These are phyloP conservation scores for Pascua guehoae DNA, from an alignment of 1,284 basidiomycete genomes.

Conservation along the genomic window DNA sequence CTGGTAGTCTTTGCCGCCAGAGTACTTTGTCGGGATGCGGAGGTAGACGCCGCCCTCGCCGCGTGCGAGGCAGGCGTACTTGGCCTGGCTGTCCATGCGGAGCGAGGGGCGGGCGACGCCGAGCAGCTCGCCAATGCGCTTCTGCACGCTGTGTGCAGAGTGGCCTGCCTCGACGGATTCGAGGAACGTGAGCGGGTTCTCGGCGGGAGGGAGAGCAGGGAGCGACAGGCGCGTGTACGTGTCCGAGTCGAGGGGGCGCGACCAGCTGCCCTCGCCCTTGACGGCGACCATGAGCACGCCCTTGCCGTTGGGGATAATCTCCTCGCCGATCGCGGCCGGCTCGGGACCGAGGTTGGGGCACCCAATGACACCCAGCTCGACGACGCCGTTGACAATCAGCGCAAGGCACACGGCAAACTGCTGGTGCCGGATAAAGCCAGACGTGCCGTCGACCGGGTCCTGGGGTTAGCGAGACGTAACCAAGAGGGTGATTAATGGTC, in stretches of 20 bases:
- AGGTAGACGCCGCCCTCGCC: conserved; percentile 89
- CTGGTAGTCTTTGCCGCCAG: conserved; percentile 64
- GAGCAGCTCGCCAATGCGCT: conserved; percentile 66
- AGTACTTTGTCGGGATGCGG: conserved; percentile 70
- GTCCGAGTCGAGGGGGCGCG: conserved; percentile 47
- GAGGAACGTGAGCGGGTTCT: conserved; percentile 59
- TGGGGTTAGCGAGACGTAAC: conserved; percentile 13
- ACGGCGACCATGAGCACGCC: conserved; percentile 83
- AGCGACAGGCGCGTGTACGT: conserved; percentile 37
- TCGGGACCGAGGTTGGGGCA: conserved; percentile 86
- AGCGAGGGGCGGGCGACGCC: conserved; percentile 61
- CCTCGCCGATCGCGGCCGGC: conserved; percentile 58
- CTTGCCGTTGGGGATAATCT: conserved; percentile 51
- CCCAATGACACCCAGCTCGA: conserved; percentile 86
- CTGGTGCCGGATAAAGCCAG: conserved; percentile 84
- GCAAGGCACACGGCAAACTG: conserved; percentile 97
- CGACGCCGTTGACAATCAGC: conserved; percentile 76
- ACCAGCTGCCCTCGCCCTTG: conserved; percentile 71
- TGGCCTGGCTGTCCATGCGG: conserved; percentile 98
- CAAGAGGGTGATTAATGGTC: background rate
- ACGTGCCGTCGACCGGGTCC: conserved; percentile 46
- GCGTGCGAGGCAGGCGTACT: conserved; percentile 82
- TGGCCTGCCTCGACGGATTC: conserved; percentile 94
- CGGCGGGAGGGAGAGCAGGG: conserved; percentile 34
- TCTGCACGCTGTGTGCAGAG: conserved; percentile 79